phyloP scores from a whole-genome alignment of 2,329 filamentous ascomycete species.

The Monilinia aucupariae region DNA sequence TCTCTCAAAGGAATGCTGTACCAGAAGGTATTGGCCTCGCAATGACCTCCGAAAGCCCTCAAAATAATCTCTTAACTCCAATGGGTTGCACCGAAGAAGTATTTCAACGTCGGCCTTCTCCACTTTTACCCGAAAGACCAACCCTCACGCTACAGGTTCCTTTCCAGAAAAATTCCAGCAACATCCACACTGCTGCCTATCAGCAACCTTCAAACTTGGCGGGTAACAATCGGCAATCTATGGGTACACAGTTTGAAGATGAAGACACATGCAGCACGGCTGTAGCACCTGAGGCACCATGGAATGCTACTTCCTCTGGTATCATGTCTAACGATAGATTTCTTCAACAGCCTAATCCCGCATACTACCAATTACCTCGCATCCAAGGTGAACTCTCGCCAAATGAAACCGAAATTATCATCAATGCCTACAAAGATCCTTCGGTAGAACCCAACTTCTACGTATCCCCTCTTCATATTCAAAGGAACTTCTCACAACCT shows the following conservation, averaged over 20 bases:
- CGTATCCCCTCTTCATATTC: constrained; percentile 15
- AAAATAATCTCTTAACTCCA: constrained; percentile 4
- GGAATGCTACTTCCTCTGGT: constrained; percentile 11
- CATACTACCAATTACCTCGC: constrained; percentile 4
- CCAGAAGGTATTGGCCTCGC: constrained; percentile 33
- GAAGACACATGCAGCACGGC: constrained; percentile 22
- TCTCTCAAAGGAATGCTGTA: constrained; percentile 31
- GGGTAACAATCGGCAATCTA: constrained; percentile 27
- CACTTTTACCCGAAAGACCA: constrained; percentile 33
- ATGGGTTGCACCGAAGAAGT: constrained; percentile 22
- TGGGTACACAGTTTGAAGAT: constrained; percentile 34
- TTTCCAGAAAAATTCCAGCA: constrained; percentile 10
- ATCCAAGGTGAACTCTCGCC: constrained; percentile 2
- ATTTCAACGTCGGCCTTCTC: constrained; percentile 26
- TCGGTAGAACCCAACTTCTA: constrained; percentile 9
- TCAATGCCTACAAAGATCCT: constrained; percentile 12
- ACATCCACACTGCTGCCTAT: constrained; percentile 17
- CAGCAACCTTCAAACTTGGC: constrained; percentile 12
- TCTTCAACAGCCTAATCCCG: constrained; percentile 4
- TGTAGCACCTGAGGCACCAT: constrained; percentile 15
- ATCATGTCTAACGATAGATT: background rate
- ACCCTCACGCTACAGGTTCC: constrained; percentile 30
- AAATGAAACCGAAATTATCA: constrained; percentile 11
- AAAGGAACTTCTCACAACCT: constrained; percentile 16
- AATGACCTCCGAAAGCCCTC: constrained; percentile 23